Base-by-base conservation (phyloP, 2,329 filamentous ascomycete species). In the Paecilomyces niveus region DNA sequence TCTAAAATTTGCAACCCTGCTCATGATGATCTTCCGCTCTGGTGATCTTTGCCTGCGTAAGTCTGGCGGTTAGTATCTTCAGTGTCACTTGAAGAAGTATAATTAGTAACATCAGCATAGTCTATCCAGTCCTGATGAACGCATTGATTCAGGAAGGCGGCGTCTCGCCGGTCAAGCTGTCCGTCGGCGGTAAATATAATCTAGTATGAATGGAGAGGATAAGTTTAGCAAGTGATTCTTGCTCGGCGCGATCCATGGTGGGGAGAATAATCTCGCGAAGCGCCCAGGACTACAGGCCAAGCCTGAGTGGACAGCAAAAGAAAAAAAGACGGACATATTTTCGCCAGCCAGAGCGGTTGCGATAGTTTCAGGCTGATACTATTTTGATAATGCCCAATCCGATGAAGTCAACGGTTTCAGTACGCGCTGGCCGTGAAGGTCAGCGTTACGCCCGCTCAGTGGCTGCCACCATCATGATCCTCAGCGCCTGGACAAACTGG, bases 1-100 rank as follows among this genome's bases (percentile, higher is more conserved):
- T 5, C 72, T 75, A 74, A 71, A 72, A 69, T 72, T 72, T 71
- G 72, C 72, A 72, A 66, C 64, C 62, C 55, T 62, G 59, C 58
- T 58, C 62, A 54, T 57, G 50, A 55, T 1, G 59, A 58, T 51
- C 56, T 67, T 33, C 55, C 63, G 35, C 26, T 54, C 56, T 62
- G 22, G 57, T 61, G 60, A 61, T 68, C 64, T 67, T 61, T 59
- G 59, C 62, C 60, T 45, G 18, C 39, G 39, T 45, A 45, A 45
- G n/a, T 45, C 39, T 13, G n/a, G 39, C 39, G 39, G 39, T 45
- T 45, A 45, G 39, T 13, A 45, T n/a, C 15, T 21, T 18, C 39
- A 18, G 39, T 8, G 15, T 45, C 65, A 62, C 64, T 67, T 57
- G 56, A 51, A 61, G 62, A 63, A 58, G 62, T 65, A 61, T 56